phyloP scores from a whole-genome alignment of 2,329 filamentous ascomycete genomes.

The Fusarium pseudonygamai region DNA sequence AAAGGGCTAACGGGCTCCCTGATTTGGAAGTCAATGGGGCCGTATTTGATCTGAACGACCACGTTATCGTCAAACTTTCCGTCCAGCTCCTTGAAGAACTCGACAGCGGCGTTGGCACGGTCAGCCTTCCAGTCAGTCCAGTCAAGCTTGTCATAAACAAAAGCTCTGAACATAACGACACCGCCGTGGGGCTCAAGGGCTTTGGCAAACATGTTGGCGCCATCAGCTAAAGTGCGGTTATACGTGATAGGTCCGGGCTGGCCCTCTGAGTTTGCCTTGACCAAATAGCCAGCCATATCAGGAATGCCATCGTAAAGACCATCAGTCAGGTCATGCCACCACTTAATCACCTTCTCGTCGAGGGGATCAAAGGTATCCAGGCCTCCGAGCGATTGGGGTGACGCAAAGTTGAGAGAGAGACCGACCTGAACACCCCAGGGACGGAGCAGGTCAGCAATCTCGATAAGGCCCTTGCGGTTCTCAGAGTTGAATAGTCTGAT shows the following conservation, averaged over 20 bases:
- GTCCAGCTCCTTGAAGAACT: constrained; percentile 73
- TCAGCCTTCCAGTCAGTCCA: constrained; percentile 66
- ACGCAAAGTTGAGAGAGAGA: constrained; percentile 74
- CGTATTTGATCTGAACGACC: constrained; percentile 77
- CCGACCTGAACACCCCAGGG: constrained; percentile 74
- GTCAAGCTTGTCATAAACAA: constrained; percentile 70
- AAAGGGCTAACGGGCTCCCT: constrained; percentile 73
- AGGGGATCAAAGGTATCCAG: constrained; percentile 73
- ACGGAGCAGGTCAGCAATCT: constrained; percentile 71
- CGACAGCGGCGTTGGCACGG: constrained; percentile 74
- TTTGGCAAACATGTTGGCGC: constrained; percentile 63
- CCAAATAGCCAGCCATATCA: constrained; percentile 73
- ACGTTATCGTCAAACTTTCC: constrained; percentile 75
- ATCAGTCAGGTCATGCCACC: constrained; percentile 70
- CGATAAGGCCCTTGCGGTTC: constrained; percentile 69
- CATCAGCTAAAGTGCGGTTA: constrained; percentile 69
- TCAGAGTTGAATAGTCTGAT: constrained; percentile 59
- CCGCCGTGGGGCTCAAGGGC: constrained; percentile 67
- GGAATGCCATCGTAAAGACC: constrained; percentile 69
- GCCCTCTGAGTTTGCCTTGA: constrained; percentile 78
- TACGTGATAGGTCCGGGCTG: constrained; percentile 76
- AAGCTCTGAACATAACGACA: constrained; percentile 75
- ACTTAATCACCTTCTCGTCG: constrained; percentile 65
- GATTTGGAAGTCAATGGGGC: constrained; percentile 79
- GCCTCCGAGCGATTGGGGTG: constrained; percentile 65